Evolutionary conservation across 2,329 filamentous ascomycete genomes (phyloP), one percentile per base, ranked within the genome.

Genomic region (Atkinsonella hypoxylon): DNA sequence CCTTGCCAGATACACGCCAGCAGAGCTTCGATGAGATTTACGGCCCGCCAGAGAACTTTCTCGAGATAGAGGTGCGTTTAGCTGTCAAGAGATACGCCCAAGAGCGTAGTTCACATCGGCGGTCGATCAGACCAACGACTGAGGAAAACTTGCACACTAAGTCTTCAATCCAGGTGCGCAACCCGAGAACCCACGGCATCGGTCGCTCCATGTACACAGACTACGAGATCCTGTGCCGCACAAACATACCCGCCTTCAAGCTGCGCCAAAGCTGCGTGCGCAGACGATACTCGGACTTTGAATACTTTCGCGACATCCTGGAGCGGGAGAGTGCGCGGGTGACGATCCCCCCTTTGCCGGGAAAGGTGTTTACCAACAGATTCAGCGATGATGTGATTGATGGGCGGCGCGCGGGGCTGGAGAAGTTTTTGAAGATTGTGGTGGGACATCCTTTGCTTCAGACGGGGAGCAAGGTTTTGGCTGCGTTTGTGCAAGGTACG

Each of bases 11-110:
- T 64, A 81, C 86, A 59, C 87, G 90, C 62, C 82, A 87, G 71
- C 93, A 98, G 75, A 93, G 86, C 64, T 97, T 96, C 66, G 93
- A 98, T 72, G 93, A 98, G 77, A 95, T 97, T 67, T 98, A 98
- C 70, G 93, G 90, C 13, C 89, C 91, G 45, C 93, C 93, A 6
- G 93, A 98, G 77, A 98, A 98, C 75, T 96, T 97, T 66, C 80
- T 98, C 50, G 93, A 98, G 75, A 95, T 98, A 57, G 93, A 98
- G 77, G 90, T 93, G 52, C 56, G 61, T 50, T 68, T 26, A 26
- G 26, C 26, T 26, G 26, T 26, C 26, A 26, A 26, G 26, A 26
- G 26, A 26, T 26, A 26, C n/a, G n/a, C n/a, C n/a, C n/a, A n/a
- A n/a, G n/a, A 26, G 26, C 26, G 26, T 26, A 8, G 8, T 26